Percentiles rank a stretch among this genome's conserved stretches.
These are phyloP conservation scores for Fusarium xyrophilum DNA, from an alignment of 2,329 filamentous ascomycete species.

Conservation along the genomic window DNA sequence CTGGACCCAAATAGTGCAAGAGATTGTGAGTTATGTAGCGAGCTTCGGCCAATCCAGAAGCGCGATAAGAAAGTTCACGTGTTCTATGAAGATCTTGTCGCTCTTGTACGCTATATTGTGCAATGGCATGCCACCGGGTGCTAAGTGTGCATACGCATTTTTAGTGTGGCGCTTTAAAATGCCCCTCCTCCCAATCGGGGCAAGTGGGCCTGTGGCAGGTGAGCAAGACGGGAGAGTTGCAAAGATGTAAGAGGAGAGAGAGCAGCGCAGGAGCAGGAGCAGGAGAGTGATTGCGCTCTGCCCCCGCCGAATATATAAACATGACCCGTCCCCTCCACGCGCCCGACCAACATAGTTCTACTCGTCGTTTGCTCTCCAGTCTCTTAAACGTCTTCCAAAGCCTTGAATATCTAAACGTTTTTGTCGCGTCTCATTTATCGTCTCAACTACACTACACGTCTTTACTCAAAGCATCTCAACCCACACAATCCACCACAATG, in stretches of 20 bases:
- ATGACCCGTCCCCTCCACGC: constrained; percentile 59
- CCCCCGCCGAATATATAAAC: constrained; percentile 68
- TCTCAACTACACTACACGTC: constrained; percentile 20
- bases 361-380: constrained; percentile 47
- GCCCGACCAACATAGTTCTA: constrained; percentile 54
- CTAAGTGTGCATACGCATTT: constrained; percentile 25
- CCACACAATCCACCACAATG: constrained; percentile 54
- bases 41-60: not conserved
- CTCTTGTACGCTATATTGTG: constrained; percentile 31
- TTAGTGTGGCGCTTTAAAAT: constrained; percentile 39
- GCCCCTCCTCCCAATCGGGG: constrained; percentile 36
- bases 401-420: constrained; percentile 13
- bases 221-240: constrained; percentile 31
- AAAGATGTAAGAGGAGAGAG: constrained; percentile 32
- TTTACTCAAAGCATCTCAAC: constrained; percentile 30
- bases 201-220: constrained; percentile 39
- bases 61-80: constrained; percentile 4
- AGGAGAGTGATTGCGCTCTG: constrained; percentile 62
- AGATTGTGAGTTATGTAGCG: constrained; percentile 23
- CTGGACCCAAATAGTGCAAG: constrained; percentile 37
- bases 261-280: constrained; percentile 29
- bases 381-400: constrained; percentile 37
- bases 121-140: constrained; percentile 31
- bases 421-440: constrained; percentile 41
- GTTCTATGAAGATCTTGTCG: constrained; percentile 10